phyloP scores from a whole-genome alignment of 306 rosid genomes.

The Sicyos baderoa region DNA sequence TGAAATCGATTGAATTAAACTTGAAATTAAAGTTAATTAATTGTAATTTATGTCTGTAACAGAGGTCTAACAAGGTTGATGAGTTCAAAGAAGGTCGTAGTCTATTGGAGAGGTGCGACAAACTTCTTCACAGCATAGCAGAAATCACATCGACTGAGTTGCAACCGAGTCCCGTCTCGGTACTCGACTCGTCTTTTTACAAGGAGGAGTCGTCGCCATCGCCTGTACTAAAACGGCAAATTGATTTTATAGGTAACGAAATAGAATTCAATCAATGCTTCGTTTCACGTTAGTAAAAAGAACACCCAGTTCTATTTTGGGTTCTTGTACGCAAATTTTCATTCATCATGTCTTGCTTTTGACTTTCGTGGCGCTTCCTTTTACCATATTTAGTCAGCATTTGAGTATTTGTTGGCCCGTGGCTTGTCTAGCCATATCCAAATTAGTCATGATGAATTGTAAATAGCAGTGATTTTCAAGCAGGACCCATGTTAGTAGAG shows the following conservation, averaged over 20 bases:
- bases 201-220: conserved; percentile 89
- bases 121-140: conserved; percentile 68
- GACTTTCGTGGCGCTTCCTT: conserved; percentile 24
- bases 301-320: not conserved
- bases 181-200: conserved; percentile 79
- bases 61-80: conserved; percentile 53
- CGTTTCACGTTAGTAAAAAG: not conserved
- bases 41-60: not conserved
- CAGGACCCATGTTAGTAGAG: not conserved
- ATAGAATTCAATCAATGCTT: not conserved
- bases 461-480: conserved; percentile 7
- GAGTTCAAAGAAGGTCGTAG: conserved; percentile 59
- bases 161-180: conserved; percentile 96
- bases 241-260: conserved; percentile 64
- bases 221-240: conserved; percentile 71
- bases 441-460: not conserved
- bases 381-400: conserved; percentile 18
- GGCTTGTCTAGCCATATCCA: conserved; percentile 7
- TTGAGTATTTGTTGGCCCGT: not conserved
- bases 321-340: conserved; percentile 5
- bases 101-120: conserved; percentile 74
- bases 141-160: conserved; percentile 65
- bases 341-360: conserved; percentile 21
- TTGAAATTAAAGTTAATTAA: not conserved
- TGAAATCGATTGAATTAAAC: not conserved